Conservation (phyloP, 2,329 filamentous ascomycete genomes). For the Fonsecaea erecta region DNA sequence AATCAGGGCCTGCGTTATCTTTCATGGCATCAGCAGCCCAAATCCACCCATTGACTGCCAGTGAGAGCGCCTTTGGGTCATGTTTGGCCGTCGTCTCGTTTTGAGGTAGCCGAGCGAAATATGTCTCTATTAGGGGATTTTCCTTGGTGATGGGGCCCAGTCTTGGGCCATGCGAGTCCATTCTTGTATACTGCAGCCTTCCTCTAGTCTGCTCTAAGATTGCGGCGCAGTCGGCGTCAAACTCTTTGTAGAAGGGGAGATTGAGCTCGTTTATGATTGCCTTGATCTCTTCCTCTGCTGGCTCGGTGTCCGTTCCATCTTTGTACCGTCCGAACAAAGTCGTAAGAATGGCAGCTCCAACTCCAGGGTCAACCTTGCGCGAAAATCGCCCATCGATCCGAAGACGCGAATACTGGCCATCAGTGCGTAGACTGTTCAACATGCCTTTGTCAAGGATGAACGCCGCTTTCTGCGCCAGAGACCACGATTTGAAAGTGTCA, state of each 20-base stretch:
- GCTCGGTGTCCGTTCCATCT: slow-evolving; percentile 49
- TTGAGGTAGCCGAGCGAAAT: slow-evolving; percentile 85
- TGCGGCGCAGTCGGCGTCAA: slow-evolving; percentile 78
- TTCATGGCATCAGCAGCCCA: slow-evolving; percentile 95
- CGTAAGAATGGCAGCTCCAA: slow-evolving; percentile 71
- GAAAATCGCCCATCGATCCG: slow-evolving; percentile 79
- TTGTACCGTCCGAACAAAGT: slow-evolving; percentile 71
- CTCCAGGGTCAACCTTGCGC: slow-evolving; percentile 69
- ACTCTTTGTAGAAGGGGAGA: slow-evolving; percentile 86
- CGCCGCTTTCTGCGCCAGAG: slow-evolving; percentile 62
- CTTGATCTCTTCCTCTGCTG: slow-evolving; percentile 58
- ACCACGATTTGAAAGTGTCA: slow-evolving; percentile 59
- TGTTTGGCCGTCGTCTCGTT: slow-evolving; percentile 80
- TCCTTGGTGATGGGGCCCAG: slow-evolving; percentile 75
- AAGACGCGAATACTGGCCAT: slow-evolving; percentile 75
- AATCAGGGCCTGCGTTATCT: slow-evolving; percentile 89
- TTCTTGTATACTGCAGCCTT: slow-evolving; percentile 87
- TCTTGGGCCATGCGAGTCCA: slow-evolving; percentile 91
- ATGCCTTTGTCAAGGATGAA: slow-evolving; percentile 72
- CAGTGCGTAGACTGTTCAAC: slow-evolving; percentile 71
- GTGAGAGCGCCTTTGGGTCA: slow-evolving; percentile 73
- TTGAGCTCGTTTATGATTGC: slow-evolving; percentile 82
- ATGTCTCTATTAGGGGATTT: slow-evolving; percentile 86
- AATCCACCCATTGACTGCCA: slow-evolving; percentile 98
- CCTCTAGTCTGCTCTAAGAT: slow-evolving; percentile 93